These are phyloP conservation scores for Linanthus parryae DNA, from an alignment of 148 eudicot species.

Conservation along the genomic window DNA sequence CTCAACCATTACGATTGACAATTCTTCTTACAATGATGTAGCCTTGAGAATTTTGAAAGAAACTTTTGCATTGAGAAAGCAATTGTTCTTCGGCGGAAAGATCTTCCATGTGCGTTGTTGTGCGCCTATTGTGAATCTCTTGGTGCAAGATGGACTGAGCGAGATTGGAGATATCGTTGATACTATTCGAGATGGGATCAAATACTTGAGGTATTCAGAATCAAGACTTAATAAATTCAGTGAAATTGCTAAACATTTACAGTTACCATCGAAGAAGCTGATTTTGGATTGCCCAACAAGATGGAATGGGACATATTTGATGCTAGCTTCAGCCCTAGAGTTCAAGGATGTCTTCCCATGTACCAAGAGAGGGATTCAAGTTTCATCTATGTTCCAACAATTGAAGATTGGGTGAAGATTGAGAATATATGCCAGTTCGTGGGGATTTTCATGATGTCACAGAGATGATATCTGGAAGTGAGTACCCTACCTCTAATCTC, in stretches of 20 bases:
- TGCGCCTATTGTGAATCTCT: constrained; percentile 5
- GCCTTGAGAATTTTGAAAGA: background rate
- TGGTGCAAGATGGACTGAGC: constrained; percentile 6
- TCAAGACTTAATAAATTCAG: background rate
- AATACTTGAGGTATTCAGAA: background rate
- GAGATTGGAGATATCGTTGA: background rate
- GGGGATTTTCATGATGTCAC: no score
- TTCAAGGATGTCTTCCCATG: constrained; percentile 1
- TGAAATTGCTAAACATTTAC: constrained; percentile 4
- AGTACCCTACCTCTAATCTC: background rate
- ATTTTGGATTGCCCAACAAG: constrained; percentile 2
- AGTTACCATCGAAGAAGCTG: constrained; percentile 1
- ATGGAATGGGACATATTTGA: constrained; percentile 6
- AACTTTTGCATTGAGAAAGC: background rate
- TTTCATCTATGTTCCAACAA: background rate
- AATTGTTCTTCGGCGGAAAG: background rate
- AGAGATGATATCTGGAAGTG: no score
- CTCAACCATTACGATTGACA: background rate
- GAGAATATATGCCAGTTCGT: constrained; percentile 1
- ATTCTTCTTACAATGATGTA: constrained; percentile 1
- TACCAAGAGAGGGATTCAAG: background rate
- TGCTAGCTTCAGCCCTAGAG: background rate
- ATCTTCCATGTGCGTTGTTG: constrained; percentile 9
- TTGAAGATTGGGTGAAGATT: background rate
- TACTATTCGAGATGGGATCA: background rate